A percentile compares a stretch with the other conserved stretches of the same genome.
Conservation (phyloP, 2,329 filamentous ascomycete genomes). For the Penicillium sp. region DNA sequence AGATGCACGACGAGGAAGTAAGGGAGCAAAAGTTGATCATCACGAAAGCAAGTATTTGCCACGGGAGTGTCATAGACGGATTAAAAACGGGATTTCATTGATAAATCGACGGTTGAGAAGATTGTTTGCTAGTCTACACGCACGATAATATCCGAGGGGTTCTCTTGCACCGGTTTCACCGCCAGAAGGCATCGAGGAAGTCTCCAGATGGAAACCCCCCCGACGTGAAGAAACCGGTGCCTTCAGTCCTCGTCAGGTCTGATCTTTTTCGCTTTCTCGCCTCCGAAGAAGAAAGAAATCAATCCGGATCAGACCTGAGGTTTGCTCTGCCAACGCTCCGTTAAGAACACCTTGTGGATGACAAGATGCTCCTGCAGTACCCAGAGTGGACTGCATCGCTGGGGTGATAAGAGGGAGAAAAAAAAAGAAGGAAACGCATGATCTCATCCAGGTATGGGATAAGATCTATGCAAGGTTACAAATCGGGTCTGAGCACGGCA, state of each 20-base stretch:
- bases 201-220: conserved; percentile 15
- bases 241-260: conserved; percentile 39
- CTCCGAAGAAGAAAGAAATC: conserved; percentile 28
- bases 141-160: conserved; percentile 42
- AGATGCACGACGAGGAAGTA: background rate
- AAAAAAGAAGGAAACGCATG: background rate
- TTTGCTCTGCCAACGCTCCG: conserved; percentile 77
- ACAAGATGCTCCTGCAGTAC: conserved; percentile 72
- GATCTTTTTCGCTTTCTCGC: background rate
- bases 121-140: conserved; percentile 15
- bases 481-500: conserved; percentile 5
- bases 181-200: conserved; percentile 19
- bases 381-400: conserved; percentile 72
- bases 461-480: conserved; percentile 5
- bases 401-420: conserved; percentile 51
- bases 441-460: background rate
- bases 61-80: background rate
- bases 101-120: conserved; percentile 6
- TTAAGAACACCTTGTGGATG: conserved; percentile 71
- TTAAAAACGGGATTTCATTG: background rate
- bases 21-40: background rate
- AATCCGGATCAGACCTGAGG: conserved; percentile 24
- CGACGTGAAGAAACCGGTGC: conserved; percentile 39
- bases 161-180: conserved; percentile 46
- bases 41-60: background rate